Evolutionary conservation across 2,329 filamentous ascomycete species (phyloP).

Genomic region (Pyrenophora graminea): DNA sequence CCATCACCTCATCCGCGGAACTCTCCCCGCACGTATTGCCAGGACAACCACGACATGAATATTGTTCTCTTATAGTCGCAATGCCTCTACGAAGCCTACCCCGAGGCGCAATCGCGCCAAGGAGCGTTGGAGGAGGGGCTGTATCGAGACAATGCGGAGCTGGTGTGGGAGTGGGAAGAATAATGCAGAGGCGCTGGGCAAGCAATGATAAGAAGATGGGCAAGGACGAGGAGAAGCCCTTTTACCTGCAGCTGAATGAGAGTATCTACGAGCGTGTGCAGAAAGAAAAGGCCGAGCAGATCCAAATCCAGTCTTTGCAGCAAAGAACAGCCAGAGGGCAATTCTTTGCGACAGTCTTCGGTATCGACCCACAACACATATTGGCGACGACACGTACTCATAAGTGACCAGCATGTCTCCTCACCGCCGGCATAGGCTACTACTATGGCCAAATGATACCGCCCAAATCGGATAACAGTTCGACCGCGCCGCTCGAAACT

Average conservation of each 20-base stretch:
- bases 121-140: constrained; percentile 15
- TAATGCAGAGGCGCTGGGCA: constrained; percentile 44
- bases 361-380: constrained; percentile 15
- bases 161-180: constrained; percentile 16
- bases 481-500: constrained; percentile 60
- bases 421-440: constrained; percentile 59
- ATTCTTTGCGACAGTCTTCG: constrained; percentile 40
- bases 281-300: constrained; percentile 62
- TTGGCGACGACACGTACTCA: constrained; percentile 4
- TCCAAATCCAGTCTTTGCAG: constrained; percentile 38
- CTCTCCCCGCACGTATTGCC: constrained; percentile 18
- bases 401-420: constrained; percentile 51
- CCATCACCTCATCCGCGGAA: not conserved
- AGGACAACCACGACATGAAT: constrained; percentile 19
- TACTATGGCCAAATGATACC: constrained; percentile 59
- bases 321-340: constrained; percentile 41
- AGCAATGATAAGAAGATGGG: constrained; percentile 28
- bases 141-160: constrained; percentile 11
- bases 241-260: constrained; percentile 66
- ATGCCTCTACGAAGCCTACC: constrained; percentile 39
- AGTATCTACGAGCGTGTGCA: constrained; percentile 63
- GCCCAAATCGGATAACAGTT: constrained; percentile 53
- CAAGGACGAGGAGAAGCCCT: constrained; percentile 50
- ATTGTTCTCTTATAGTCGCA: constrained; percentile 19
- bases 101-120: constrained; percentile 27